Base-by-base conservation (phyloP, 2,329 filamentous ascomycete species). In the Sporothrix brasiliensis region DNA sequence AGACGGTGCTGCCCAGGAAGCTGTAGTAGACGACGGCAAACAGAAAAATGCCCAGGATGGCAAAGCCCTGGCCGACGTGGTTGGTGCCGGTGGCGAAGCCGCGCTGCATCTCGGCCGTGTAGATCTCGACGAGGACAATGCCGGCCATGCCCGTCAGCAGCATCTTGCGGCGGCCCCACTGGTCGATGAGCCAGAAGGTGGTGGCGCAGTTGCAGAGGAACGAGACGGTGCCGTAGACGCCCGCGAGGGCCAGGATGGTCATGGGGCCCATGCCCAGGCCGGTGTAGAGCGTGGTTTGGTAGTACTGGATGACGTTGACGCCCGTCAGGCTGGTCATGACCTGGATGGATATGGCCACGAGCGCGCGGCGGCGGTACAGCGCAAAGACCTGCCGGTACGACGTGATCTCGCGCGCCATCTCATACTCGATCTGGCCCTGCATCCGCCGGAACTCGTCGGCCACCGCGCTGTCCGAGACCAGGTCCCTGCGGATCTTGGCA, bases 91-190 rank as follows among this genome's bases (percentile, higher is more conserved):
- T 79, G 74, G 88, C 85, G 74, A 88, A 88, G 58, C 82, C 76
- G 39, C 80, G 79, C 76, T 88, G 86, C 85, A 88, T 88, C 52
- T 88, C 82, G 1, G 86, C 84, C 0, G 86, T 81, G 73, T 88
- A 88, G 67, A 88, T 87, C 74, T 87, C 84, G 61, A 86, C 82
- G n/a, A 87, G 14, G 16, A 87, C 79, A 54, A 88, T 81, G 0
- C 84, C 83, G 3, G 77, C 73, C 3, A 88, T 75, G 6, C 86
- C 86, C 1, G 85, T 74, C 5, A 88, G 76, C 19, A 88, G 81
- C 86, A 88, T 88, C 67, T 86, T 86, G 70, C 86, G 81, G 50
- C 86, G 84, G 56, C 86, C 86, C 86, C 86, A 88, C 76, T 85
- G 84, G 75, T 88, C 86, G 1, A 83, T 83, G 11, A 88, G 77